Evolutionary conservation across 352 stramenopile genomes (phyloP).

Genomic region (Hyaloperonospora arabidopsidis): DNA sequence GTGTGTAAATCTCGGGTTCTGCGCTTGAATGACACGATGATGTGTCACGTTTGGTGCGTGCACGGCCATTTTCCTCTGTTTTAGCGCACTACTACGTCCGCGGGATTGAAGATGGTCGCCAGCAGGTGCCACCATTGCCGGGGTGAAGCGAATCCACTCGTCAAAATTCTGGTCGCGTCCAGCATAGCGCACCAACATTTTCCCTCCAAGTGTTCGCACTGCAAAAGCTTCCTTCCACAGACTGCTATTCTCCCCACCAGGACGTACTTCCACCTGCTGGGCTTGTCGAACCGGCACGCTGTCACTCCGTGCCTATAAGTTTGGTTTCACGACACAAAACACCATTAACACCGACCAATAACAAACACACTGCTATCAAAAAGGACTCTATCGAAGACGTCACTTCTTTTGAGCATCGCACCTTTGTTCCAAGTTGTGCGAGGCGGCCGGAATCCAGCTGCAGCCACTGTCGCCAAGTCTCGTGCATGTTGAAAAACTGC

Average conservation of each 20-base stretch:
- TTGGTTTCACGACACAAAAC: neutral
- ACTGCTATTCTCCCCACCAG: slow-evolving; percentile 24
- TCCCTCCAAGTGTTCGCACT: slow-evolving; percentile 34
- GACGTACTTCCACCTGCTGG: slow-evolving; percentile 64
- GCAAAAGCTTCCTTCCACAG: slow-evolving; percentile 65
- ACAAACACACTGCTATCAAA: too few species aligned
- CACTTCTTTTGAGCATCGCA: slow-evolving; percentile 7
- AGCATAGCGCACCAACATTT: slow-evolving; percentile 60
- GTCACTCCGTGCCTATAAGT: slow-evolving; percentile 43
- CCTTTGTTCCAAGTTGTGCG: slow-evolving; percentile 47
- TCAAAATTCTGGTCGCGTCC: slow-evolving; percentile 60
- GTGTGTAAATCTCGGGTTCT: slow-evolving; percentile 71
- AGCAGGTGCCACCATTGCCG: slow-evolving; percentile 40
- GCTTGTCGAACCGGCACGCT: slow-evolving; percentile 50
- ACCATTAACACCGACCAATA: too few species aligned
- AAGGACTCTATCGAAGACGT: neutral
- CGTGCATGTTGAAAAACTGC: slow-evolving; percentile 80
- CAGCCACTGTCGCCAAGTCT: slow-evolving; percentile 62
- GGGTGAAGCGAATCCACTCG: slow-evolving; percentile 62
- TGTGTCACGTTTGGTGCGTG: slow-evolving; percentile 33
- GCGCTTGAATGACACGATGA: slow-evolving; percentile 51
- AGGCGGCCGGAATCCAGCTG: slow-evolving; percentile 56
- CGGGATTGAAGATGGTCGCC: slow-evolving; percentile 51
- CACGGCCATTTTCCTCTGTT: slow-evolving; percentile 44
- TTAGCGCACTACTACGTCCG: slow-evolving; percentile 17